Evolutionary conservation across 139 green algal species (phyloP).

Genomic region (Micromonas commoda): DNA sequence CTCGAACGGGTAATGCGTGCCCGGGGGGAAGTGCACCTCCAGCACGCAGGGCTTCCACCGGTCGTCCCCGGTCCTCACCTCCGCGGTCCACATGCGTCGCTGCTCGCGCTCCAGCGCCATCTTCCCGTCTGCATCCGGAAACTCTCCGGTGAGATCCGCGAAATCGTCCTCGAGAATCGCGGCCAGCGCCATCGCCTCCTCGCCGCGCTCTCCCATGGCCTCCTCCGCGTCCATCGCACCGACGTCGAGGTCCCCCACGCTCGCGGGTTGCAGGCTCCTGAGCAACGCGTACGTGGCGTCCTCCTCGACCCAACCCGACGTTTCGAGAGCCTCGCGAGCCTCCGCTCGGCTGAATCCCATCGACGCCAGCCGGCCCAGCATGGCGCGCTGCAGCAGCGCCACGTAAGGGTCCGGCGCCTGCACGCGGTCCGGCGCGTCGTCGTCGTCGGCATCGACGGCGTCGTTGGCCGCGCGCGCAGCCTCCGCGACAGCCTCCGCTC

Average conservation of each 20-base stretch:
- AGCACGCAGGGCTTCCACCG: background rate
- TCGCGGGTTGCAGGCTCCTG: background rate
- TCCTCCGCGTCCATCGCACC: background rate
- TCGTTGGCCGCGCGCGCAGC: background rate
- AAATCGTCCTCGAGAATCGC: constrained; percentile 6
- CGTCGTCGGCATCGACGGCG: background rate
- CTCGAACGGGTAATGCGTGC: background rate
- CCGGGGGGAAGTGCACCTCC: constrained; percentile 9
- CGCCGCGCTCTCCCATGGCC: background rate
- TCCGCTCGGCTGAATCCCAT: constrained; percentile 4
- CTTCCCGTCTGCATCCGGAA: background rate
- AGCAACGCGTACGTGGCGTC: constrained; percentile 12
- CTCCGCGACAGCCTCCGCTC: background rate
- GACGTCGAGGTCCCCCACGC: background rate
- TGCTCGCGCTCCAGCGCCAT: background rate
- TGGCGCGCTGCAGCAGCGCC: background rate
- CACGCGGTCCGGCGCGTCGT: background rate
- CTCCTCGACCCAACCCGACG: constrained; percentile 12
- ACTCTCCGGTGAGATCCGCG: background rate
- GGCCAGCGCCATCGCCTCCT: constrained; percentile 10
- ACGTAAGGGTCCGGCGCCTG: background rate
- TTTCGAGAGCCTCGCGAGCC: background rate
- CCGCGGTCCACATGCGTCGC: background rate
- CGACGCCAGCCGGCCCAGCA: background rate
- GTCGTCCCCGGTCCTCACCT: background rate